Evolutionary conservation across 192 early-diverging fungal genomes (phyloP).

Genomic region (Dissophora ornata): DNA sequence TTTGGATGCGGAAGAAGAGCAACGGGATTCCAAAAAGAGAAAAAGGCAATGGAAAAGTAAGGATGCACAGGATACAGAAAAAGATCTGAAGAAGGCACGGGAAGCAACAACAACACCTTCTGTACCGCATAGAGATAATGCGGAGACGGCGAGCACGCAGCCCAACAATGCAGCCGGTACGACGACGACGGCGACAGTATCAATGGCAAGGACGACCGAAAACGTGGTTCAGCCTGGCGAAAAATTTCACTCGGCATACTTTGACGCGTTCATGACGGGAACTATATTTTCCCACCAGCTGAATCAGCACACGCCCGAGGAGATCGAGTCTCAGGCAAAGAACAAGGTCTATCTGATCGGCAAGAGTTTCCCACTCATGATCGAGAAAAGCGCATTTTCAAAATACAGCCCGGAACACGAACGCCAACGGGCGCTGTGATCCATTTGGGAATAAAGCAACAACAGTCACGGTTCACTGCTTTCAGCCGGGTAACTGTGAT

Average conservation of each 20-base stretch:
- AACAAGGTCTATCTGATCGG: conserved; percentile 93
- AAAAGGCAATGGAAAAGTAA: conserved; percentile 24
- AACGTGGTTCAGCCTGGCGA: conserved; percentile 37
- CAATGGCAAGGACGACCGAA: conserved; percentile 8
- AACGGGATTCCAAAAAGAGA: conserved; percentile 55
- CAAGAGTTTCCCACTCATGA: conserved; percentile 74
- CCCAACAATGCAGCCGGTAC: too few relatives aligned
- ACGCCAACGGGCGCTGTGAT: conserved; percentile 8
- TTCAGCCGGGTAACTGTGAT: conserved; percentile 3
- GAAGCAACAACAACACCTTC: too few relatives aligned
- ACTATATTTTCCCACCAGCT: conserved; percentile 81
- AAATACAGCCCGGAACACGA: conserved; percentile 62
- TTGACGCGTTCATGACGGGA: conserved; percentile 98
- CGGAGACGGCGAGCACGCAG: too few relatives aligned
- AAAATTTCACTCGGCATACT: conserved; percentile 90
- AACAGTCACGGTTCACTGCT: not conserved
- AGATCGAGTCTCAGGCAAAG: conserved; percentile 32
- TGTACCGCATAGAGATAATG: too few relatives aligned
- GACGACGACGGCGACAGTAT: conserved; percentile 7
- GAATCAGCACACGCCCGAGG: conserved; percentile 43
- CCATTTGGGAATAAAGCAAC: not conserved
- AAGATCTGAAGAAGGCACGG: too few relatives aligned
- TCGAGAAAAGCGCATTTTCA: conserved; percentile 70
- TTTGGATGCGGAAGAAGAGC: conserved; percentile 75
- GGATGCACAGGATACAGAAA: conserved; percentile 10